These are phyloP conservation scores for Saturnispora halmiae DNA, from an alignment of 805 yeast species.

Conservation along the genomic window DNA sequence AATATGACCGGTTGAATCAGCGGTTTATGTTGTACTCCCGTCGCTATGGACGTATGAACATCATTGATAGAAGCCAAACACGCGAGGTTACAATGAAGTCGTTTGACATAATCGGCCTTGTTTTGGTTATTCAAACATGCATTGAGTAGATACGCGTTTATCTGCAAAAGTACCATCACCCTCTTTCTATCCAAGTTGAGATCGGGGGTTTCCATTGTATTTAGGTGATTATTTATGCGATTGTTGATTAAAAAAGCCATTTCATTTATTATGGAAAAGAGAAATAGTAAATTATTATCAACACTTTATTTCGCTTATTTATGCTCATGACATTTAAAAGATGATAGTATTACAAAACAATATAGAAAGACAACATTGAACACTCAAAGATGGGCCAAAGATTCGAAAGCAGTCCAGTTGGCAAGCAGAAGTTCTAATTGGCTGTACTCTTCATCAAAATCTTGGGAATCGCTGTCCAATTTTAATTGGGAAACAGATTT, in stretches of 20 bases:
- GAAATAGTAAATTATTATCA: too few species aligned
- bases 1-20: conserved; percentile 36
- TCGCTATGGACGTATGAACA: conserved; percentile 21
- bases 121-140: conserved; percentile 27
- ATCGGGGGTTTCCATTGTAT: not conserved
- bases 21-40: conserved; percentile 21
- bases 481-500: not conserved
- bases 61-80: conserved; percentile 32
- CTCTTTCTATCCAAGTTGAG: not conserved
- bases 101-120: conserved; percentile 26
- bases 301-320: too few species aligned
- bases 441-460: not conserved
- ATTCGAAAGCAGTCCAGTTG: not conserved
- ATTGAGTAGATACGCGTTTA: conserved; percentile 28
- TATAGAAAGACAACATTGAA: too few species aligned
- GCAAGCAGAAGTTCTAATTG: not conserved
- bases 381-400: not conserved
- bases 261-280: too few species aligned
- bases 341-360: too few species aligned
- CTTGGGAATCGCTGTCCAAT: not conserved
- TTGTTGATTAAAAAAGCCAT: too few species aligned
- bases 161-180: conserved; percentile 18
- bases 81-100: conserved; percentile 30
- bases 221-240: too few species aligned
- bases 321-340: too few species aligned